Percentiles rank a stretch among this genome's conserved stretches.
These are phyloP conservation scores for Pulveroboletus ravenelii DNA, from an alignment of 768 basidiomycete species.

Conservation along the genomic window DNA sequence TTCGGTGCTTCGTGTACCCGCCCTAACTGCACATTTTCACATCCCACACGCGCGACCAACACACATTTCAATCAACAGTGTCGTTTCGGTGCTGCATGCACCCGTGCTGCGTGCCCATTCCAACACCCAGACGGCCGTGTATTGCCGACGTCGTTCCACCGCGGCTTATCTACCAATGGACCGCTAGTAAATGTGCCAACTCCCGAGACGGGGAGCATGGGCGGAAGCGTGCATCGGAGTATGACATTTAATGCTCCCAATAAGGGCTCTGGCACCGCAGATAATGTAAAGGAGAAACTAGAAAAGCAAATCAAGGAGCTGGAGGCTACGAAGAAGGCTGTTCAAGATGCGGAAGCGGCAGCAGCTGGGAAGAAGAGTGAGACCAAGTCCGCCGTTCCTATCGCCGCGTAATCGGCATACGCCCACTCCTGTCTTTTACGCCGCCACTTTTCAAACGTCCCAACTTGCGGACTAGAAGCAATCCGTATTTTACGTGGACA, in stretches of 20 bases:
- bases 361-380: conserved; percentile 61
- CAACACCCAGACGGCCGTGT: conserved; percentile 87
- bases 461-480: conserved; percentile 9
- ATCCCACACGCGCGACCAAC: conserved; percentile 45
- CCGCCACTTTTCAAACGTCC: not conserved
- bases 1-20: conserved; percentile 72
- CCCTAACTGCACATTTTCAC: conserved; percentile 61
- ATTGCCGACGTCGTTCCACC: conserved; percentile 75
- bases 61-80: conserved; percentile 53
- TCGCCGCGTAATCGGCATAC: conserved; percentile 27
- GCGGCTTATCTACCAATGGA: conserved; percentile 58
- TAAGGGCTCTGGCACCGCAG: conserved; percentile 19
- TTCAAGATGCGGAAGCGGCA: conserved; percentile 57
- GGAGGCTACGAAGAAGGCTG: conserved; percentile 65
- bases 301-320: conserved; percentile 57
- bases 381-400: conserved; percentile 40
- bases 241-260: conserved; percentile 57
- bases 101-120: conserved; percentile 81
- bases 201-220: conserved; percentile 65
- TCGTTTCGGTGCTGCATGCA: conserved; percentile 82
- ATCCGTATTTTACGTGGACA: conserved; percentile 7
- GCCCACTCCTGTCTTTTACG: not conserved
- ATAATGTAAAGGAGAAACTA: conserved; percentile 45
- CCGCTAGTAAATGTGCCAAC: conserved; percentile 58
- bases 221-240: conserved; percentile 63